phyloP scores from a whole-genome alignment of 805 yeast species.

The Ogataea degrootiae region DNA sequence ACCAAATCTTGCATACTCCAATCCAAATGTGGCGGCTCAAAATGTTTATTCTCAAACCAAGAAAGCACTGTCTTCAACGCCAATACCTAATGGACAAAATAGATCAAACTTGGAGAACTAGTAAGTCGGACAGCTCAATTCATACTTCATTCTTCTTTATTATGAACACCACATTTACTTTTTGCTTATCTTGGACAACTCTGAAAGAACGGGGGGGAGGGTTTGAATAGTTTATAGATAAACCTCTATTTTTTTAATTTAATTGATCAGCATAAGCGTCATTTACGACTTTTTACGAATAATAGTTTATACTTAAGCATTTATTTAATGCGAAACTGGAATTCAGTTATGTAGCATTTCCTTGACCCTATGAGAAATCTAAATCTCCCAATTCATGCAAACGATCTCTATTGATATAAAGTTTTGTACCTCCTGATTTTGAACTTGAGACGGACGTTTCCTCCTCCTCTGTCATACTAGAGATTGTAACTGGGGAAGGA shows the following conservation, averaged over 20 bases:
- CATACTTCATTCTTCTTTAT: too few species aligned
- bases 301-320: not conserved
- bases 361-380: constrained; percentile 1
- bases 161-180: too few species aligned
- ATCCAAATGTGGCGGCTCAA: constrained; percentile 16
- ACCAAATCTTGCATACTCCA: constrained; percentile 1
- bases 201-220: too few species aligned
- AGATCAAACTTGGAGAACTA: not conserved
- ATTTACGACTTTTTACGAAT: not conserved
- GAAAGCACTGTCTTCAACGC: constrained; percentile 7
- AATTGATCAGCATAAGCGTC: too few species aligned
- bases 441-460: not conserved
- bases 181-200: too few species aligned
- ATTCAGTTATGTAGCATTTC: too few species aligned
- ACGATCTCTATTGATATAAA: constrained; percentile 2
- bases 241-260: too few species aligned
- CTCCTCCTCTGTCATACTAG: too few species aligned
- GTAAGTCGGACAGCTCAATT: not conserved
- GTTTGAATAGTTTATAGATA: too few species aligned
- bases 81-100: not conserved
- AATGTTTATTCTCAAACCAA: constrained; percentile 16
- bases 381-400: constrained; percentile 10
- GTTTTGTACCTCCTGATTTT: not conserved
- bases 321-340: not conserved
- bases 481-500: too few species aligned